A percentile compares a stretch with the other conserved stretches of the same genome.
Conservation (phyloP, 1,284 basidiomycete genomes). For the Coniferiporia weirii region DNA sequence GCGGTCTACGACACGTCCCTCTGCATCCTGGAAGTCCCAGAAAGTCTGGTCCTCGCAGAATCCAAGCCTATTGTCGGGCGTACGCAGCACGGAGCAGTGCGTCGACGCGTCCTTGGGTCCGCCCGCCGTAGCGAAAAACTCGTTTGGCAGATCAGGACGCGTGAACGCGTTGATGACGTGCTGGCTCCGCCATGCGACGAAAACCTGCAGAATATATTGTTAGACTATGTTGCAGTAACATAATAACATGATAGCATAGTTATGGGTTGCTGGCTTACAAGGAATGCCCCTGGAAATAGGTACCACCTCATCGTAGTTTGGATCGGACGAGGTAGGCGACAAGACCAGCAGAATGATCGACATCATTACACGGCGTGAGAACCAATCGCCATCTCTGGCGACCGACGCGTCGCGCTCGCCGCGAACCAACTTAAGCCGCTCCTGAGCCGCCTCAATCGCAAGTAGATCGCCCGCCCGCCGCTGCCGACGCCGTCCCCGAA, state of each 20-base stretch:
- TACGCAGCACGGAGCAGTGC: constrained; percentile 1
- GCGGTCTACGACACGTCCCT: constrained; percentile 33
- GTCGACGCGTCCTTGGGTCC: not conserved
- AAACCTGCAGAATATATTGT: not conserved
- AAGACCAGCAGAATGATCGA: too few relatives aligned
- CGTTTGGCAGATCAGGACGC: not conserved
- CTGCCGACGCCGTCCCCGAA: not conserved
- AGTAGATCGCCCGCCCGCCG: too few relatives aligned
- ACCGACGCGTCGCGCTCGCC: not conserved
- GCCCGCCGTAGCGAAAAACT: constrained; percentile 7
- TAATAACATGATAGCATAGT: not conserved
- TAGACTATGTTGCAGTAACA: not conserved
- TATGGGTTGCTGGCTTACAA: constrained; percentile 1
- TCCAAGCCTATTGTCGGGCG: constrained; percentile 28
- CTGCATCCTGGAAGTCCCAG: constrained; percentile 45
- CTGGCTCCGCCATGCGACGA: constrained; percentile 7
- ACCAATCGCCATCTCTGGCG: not conserved
- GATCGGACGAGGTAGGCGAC: not conserved
- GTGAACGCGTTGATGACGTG: constrained; percentile 7
- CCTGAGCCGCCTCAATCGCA: too few relatives aligned
- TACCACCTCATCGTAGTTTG: constrained; percentile 4
- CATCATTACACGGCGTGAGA: not conserved
- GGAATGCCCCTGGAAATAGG: not conserved
- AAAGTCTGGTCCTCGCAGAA: constrained; percentile 62
- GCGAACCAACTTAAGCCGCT: too few relatives aligned